Percentiles rank a stretch among this genome's conserved stretches.
Conservation (phyloP, 495 filamentous ascomycete species). For the Sabuloglossum arenarium region DNA sequence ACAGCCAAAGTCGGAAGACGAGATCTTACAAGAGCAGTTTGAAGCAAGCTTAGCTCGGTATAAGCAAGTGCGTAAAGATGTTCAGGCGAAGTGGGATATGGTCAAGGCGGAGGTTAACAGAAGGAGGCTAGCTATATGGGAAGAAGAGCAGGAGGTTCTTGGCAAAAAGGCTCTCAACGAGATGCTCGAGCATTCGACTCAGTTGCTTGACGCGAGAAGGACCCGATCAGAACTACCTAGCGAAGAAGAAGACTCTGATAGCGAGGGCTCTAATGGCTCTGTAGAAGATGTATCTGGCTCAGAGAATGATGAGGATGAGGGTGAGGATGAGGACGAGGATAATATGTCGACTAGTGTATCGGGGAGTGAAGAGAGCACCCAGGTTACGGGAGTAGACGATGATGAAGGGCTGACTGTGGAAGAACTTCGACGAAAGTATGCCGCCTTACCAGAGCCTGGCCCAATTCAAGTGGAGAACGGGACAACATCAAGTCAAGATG, state of each 20-base stretch:
- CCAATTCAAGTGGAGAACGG: constrained; percentile 7
- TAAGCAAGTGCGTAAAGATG: constrained; percentile 44
- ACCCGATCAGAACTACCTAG: constrained; percentile 13
- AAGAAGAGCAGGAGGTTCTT: constrained; percentile 61
- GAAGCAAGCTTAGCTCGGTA: constrained; percentile 34
- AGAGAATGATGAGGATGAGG: constrained; percentile 17
- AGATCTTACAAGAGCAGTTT: constrained; percentile 30
- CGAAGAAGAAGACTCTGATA: constrained; percentile 20
- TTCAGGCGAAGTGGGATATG: constrained; percentile 61
- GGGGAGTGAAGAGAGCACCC: constrained; percentile 27
- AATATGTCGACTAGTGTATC: constrained; percentile 53
- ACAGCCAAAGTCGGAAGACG: constrained; percentile 49
- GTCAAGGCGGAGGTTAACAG: constrained; percentile 55
- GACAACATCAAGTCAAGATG: neutral
- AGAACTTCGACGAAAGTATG: constrained; percentile 60
- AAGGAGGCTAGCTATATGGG: constrained; percentile 51
- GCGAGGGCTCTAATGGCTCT: constrained; percentile 14
- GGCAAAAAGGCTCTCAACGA: constrained; percentile 68
- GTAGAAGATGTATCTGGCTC: constrained; percentile 25
- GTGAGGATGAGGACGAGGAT: constrained; percentile 18
- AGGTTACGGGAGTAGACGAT: constrained; percentile 24
- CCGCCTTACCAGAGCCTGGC: constrained; percentile 29
- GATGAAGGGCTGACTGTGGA: constrained; percentile 64
- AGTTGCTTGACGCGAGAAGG: constrained; percentile 31
- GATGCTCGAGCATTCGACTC: constrained; percentile 51